Evolutionary conservation across 169 alveolate species (phyloP).

Genomic region (Eimeria sp.): DNA sequence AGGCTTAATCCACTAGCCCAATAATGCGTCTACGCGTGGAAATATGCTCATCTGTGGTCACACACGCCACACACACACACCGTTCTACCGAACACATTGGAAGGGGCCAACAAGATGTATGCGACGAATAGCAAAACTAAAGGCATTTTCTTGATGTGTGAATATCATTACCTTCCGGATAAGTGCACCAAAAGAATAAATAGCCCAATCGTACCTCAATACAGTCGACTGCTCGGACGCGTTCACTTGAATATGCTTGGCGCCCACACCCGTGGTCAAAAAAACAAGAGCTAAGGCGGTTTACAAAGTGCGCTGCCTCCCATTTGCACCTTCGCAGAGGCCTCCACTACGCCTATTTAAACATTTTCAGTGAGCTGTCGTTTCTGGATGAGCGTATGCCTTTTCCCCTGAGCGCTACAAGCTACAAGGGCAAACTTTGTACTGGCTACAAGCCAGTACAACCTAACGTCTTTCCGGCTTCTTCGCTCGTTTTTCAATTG

Average conservation of each 20-base stretch:
- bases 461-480: neutral
- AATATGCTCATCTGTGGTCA: neutral
- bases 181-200: neutral
- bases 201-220: neutral
- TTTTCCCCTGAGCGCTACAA: neutral
- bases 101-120: neutral
- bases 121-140: neutral
- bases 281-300: neutral
- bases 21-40: neutral
- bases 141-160: neutral
- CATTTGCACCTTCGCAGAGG: neutral
- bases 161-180: neutral
- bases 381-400: neutral
- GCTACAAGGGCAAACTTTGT: too few species aligned
- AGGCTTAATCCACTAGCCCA: neutral
- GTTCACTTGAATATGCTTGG: neutral
- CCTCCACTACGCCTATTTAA: neutral
- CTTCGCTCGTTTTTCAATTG: neutral
- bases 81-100: neutral
- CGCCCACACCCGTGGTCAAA: neutral
- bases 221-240: neutral
- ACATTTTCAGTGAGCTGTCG: neutral
- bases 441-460: too few species aligned
- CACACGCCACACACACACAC: neutral
- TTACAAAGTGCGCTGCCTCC: neutral